These are phyloP conservation scores for Toxoplasma gondii DNA, from an alignment of 169 alveolate species.

Conservation along the genomic window DNA sequence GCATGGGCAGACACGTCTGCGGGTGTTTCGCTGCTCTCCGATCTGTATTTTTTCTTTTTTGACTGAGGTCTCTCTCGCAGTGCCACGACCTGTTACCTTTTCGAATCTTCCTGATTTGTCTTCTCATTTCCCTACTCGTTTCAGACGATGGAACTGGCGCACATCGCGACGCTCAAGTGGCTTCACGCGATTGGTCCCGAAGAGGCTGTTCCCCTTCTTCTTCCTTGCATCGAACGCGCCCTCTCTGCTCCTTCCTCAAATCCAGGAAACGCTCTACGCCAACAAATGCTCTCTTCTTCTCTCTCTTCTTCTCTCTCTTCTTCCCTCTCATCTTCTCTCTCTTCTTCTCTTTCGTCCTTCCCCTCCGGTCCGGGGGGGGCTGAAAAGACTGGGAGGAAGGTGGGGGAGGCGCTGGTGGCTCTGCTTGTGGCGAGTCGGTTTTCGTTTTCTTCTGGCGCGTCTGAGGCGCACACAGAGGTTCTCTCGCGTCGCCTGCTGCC, in stretches of 20 bases:
- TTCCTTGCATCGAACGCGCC: constrained; percentile 37
- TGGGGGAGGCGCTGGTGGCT: background rate
- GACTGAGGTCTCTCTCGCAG: too few relatives aligned
- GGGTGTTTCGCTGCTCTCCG: too few relatives aligned
- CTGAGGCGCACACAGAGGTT: background rate
- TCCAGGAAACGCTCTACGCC: background rate
- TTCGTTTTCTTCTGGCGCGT: background rate
- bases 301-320: background rate
- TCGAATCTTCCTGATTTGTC: background rate
- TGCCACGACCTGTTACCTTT: too few relatives aligned
- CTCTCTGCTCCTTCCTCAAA: background rate
- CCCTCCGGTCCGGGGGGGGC: background rate
- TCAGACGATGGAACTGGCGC: constrained; percentile 61
- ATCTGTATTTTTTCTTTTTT: too few relatives aligned
- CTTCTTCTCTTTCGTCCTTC: background rate
- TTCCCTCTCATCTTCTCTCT: too few relatives aligned
- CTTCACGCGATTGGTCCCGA: constrained; percentile 47
- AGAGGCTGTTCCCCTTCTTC: constrained; percentile 45
- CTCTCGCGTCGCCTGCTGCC: constrained; percentile 15
- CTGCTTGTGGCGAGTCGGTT: background rate
- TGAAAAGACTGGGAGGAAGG: background rate
- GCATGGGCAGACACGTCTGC: too few relatives aligned
- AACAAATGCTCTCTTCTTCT: too few relatives aligned
- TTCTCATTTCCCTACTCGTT: background rate
- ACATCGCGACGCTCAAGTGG: constrained; percentile 66